Conservation (phyloP, 208 protist species). For the Vickermania spadyakhi region DNA sequence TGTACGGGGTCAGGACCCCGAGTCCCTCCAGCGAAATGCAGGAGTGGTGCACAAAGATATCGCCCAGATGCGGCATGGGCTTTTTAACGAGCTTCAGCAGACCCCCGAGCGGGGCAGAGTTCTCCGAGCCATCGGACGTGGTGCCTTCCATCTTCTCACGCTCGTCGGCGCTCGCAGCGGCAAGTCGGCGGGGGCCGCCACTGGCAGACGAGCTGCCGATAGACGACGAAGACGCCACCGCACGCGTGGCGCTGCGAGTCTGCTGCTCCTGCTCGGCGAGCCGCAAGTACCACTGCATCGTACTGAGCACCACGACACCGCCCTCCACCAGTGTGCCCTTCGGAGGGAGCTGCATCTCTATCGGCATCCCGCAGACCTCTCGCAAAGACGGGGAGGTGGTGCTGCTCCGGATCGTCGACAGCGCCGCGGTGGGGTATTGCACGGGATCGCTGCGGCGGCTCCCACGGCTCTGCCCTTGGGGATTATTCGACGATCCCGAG, state of each 20-base stretch:
- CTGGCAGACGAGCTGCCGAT: not conserved
- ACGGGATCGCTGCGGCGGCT: not conserved
- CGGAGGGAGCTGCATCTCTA: not conserved
- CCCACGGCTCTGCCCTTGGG: not conserved
- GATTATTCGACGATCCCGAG: not conserved
- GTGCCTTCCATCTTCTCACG: not conserved
- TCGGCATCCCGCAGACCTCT: slow-evolving; percentile 4
- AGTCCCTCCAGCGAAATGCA: slow-evolving; percentile 19
- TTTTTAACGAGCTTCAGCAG: not conserved
- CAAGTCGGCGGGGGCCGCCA: not conserved
- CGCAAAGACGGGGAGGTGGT: not conserved
- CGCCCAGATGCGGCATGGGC: slow-evolving; percentile 10
- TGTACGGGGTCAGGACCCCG: slow-evolving; percentile 12
- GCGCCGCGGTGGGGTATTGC: not conserved
- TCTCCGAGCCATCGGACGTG: not conserved
- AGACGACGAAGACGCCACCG: not conserved
- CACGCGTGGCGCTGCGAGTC: not conserved
- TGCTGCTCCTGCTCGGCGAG: not conserved
- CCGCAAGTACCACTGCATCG: slow-evolving; percentile 33
- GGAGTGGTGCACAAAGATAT: slow-evolving; percentile 28
- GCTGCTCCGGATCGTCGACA: not conserved
- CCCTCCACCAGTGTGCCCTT: slow-evolving; percentile 1
- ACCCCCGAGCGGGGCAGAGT: not conserved
- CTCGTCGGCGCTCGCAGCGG: not conserved
- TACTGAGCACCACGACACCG: slow-evolving; percentile 20